These are phyloP conservation scores for Adiantum capillusveneris DNA, from an alignment of 75 land plant species.

Conservation along the genomic window DNA sequence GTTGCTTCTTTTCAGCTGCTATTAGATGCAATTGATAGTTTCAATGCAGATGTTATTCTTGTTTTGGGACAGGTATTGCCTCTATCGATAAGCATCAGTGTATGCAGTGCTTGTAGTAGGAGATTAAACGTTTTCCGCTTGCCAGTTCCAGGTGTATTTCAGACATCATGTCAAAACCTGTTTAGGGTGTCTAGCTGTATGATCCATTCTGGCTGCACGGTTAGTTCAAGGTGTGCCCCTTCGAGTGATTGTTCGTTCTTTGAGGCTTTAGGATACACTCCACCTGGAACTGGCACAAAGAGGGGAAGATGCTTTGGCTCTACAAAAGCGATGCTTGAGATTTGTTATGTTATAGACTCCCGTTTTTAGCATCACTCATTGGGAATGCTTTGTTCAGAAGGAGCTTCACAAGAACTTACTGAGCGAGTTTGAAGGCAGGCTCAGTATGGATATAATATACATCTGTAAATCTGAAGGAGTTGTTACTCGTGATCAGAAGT, in stretches of 20 bases:
- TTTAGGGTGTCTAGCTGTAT: no score
- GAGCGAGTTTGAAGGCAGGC: not conserved
- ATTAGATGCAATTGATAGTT: not conserved
- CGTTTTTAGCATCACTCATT: not conserved
- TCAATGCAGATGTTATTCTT: conserved; percentile 8
- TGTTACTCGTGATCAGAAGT: conserved; percentile 6
- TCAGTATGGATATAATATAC: conserved; percentile 1
- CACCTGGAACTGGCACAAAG: no score
- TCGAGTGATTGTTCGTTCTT: no score
- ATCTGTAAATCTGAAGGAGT: conserved; percentile 10
- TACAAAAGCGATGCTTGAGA: no score
- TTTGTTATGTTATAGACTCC: not conserved
- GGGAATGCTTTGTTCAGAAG: conserved; percentile 1
- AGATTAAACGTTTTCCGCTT: not conserved
- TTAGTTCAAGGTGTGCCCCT: no score
- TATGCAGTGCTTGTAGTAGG: not conserved
- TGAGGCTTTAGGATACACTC: no score
- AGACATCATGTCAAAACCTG: not conserved
- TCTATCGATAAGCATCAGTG: not conserved
- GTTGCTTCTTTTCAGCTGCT: conserved; percentile 5
- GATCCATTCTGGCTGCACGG: no score
- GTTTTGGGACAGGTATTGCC: conserved; percentile 9
- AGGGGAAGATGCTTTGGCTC: no score
- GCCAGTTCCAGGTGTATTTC: not conserved
- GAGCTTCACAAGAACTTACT: not conserved